Evolutionary conservation across 2,329 filamentous ascomycete species (phyloP).

Genomic region (Fusarium graminum): DNA sequence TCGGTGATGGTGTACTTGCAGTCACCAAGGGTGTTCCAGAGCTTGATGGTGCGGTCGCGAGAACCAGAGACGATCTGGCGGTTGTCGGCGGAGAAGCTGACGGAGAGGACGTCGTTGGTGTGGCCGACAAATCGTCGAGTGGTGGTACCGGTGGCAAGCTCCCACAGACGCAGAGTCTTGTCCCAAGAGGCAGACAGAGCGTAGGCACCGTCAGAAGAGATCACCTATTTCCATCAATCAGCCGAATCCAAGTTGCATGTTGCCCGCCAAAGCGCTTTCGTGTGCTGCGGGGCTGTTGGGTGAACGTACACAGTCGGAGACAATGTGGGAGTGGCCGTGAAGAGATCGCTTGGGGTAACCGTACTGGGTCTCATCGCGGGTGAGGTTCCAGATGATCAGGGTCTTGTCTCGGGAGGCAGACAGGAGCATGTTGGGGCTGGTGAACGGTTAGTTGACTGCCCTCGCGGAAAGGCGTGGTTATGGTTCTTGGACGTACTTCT

Average conservation of each 20-base stretch:
- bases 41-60: slow-evolving; percentile 98
- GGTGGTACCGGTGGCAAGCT: slow-evolving; percentile 96
- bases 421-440: slow-evolving; percentile 98
- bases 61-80: slow-evolving; percentile 99
- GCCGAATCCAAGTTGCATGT: slow-evolving; percentile 34
- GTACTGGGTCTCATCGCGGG: slow-evolving; percentile 97
- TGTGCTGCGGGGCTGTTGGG: slow-evolving; percentile 30
- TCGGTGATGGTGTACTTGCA: slow-evolving; percentile 99
- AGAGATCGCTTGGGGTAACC: slow-evolving; percentile 99
- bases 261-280: slow-evolving; percentile 21
- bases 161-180: slow-evolving; percentile 99
- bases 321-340: slow-evolving; percentile 99
- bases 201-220: slow-evolving; percentile 99
- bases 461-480: slow-evolving; percentile 18
- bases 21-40: slow-evolving; percentile 99
- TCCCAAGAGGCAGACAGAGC: slow-evolving; percentile 99
- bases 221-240: slow-evolving; percentile 74
- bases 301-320: slow-evolving; percentile 97
- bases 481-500: slow-evolving; percentile 78
- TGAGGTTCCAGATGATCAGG: slow-evolving; percentile 99
- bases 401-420: slow-evolving; percentile 98
- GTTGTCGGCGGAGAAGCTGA: slow-evolving; percentile 99
- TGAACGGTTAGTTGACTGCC: slow-evolving; percentile 30
- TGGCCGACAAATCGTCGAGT: slow-evolving; percentile 99
- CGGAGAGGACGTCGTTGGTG: slow-evolving; percentile 99